Evolutionary conservation across 108 stramenopile genomes (phyloP).

Genomic region (Nitzschia sp.): DNA sequence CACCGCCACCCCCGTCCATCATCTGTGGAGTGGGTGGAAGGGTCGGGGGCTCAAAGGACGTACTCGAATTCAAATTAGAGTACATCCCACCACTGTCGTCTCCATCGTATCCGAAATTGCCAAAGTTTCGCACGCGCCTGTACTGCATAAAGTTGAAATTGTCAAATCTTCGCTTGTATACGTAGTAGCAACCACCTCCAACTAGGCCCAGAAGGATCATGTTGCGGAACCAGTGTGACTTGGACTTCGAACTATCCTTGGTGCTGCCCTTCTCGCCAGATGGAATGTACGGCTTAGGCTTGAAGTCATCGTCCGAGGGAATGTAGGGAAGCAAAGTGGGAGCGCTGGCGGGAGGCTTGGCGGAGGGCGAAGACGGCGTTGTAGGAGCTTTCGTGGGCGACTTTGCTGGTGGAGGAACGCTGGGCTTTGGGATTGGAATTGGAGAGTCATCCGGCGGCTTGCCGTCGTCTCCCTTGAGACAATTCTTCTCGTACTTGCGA

Average conservation of each 20-base stretch:
- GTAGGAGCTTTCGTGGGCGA: conserved; percentile 19
- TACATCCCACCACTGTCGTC: conserved; percentile 57
- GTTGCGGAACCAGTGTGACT: conserved; percentile 58
- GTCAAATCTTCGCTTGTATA: conserved; percentile 58
- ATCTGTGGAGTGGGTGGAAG: conserved; percentile 79
- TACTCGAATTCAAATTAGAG: conserved; percentile 56
- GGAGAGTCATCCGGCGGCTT: conserved; percentile 6
- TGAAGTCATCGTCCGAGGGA: conserved; percentile 28
- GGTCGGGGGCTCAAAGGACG: conserved; percentile 78
- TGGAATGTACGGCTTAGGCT: conserved; percentile 39
- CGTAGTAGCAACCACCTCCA: conserved; percentile 49
- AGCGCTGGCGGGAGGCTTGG: conserved; percentile 9
- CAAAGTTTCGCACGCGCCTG: conserved; percentile 55
- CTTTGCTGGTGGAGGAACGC: conserved; percentile 26
- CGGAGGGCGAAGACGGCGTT: conserved; percentile 9
- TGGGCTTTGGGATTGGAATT: not conserved
- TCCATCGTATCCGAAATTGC: conserved; percentile 29
- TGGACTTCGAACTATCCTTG: conserved; percentile 27
- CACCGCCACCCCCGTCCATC: conserved; percentile 12
- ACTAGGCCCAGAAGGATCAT: conserved; percentile 52
- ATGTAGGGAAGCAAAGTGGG: conserved; percentile 25
- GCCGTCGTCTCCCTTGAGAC: conserved; percentile 44
- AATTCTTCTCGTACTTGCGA: conserved; percentile 57
- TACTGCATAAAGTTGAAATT: conserved; percentile 75
- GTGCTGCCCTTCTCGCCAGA: conserved; percentile 11